Evolutionary conservation across 768 basidiomycete species (phyloP), one percentile per base, ranked within the genome.

Genomic region (Auricularia auricula-judae): DNA sequence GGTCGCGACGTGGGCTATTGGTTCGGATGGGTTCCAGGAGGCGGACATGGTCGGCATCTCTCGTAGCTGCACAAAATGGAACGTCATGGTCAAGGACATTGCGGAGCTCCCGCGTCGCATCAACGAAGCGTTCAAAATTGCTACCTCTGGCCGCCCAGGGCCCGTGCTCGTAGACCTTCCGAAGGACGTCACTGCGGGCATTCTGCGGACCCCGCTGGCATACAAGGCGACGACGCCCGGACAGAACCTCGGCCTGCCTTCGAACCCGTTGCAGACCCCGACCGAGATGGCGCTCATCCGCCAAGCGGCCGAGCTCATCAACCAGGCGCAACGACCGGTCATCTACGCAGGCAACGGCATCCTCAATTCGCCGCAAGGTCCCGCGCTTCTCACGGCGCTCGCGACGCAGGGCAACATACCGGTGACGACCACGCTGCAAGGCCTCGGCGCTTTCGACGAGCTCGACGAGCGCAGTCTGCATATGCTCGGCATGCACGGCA

Each of bases 401-500:
- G 79, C 87, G 4, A 84, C 90, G 70, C 78, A 86, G 64, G 96
- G 93, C 63, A 93, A 94, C 75, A 98, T 98, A 67, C 97, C 97
- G 64, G 95, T 98, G 56, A 96, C 93, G 66, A 98, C 97, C 21
- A 98, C 96, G 51, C 77, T 99, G 11, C 95, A 96, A 71, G 97
- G 96, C 64, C 86, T 99, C 56, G 97, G 97, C 66, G 88, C 90
- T 2, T 99, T 91, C 72, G 94, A 98, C 76, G 97, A 99, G 80
- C 84, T 82, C 62, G 83, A 93, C 75, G 85, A 87, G 42, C 85
- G 82, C 75, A 88, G 88, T 68, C 77, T 99, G 72, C 94, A 98
- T 75, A 98, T 98, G 96, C 84, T 99, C 64, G 96, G 96, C 65
- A 98, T 98, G 97, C 97, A 98, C 78, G 97, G 97, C 3, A 86